Evolutionary conservation across 495 filamentous ascomycete genomes (phyloP).

Genomic region (Chaetomium tenue): DNA sequence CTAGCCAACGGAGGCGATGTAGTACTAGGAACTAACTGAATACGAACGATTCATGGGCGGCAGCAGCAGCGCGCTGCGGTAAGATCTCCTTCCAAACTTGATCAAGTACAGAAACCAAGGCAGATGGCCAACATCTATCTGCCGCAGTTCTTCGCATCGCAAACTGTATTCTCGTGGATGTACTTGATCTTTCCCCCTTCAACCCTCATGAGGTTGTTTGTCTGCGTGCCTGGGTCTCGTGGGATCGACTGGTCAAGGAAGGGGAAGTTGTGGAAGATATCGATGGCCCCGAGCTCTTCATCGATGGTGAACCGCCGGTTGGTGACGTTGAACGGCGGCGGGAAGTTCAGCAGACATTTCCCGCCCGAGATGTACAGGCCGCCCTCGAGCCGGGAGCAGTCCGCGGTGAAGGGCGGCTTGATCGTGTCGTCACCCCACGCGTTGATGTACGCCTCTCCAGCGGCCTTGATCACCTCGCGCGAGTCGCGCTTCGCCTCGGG

Average conservation of each 20-base stretch:
- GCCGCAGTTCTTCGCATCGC: not conserved
- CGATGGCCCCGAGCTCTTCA: slow-evolving; percentile 38
- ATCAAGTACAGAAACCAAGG: too few relatives aligned
- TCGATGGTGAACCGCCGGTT: slow-evolving; percentile 42
- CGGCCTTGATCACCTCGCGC: slow-evolving; percentile 37
- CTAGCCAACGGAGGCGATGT: too few relatives aligned
- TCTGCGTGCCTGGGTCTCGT: slow-evolving; percentile 12
- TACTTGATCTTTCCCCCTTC: slow-evolving; percentile 39
- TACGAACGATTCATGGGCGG: too few relatives aligned
- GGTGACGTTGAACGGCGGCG: slow-evolving; percentile 34
- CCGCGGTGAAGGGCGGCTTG: slow-evolving; percentile 32
- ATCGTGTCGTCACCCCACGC: slow-evolving; percentile 35
- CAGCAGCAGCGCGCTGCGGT: too few relatives aligned
- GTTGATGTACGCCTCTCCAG: slow-evolving; percentile 42
- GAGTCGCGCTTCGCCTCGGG: slow-evolving; percentile 34
- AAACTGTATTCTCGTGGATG: slow-evolving; percentile 37
- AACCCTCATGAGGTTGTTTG: slow-evolving; percentile 39
- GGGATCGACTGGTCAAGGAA: slow-evolving; percentile 34
- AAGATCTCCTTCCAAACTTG: too few relatives aligned
- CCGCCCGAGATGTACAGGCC: slow-evolving; percentile 27
- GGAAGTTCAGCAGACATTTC: slow-evolving; percentile 36
- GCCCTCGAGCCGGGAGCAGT: slow-evolving; percentile 42
- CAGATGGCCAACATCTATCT: too few relatives aligned
- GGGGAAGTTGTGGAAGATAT: slow-evolving; percentile 41
- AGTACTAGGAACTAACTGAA: too few relatives aligned